Conservation (phyloP, 23 red algal species). For the Gracilaria domingensis region DNA sequence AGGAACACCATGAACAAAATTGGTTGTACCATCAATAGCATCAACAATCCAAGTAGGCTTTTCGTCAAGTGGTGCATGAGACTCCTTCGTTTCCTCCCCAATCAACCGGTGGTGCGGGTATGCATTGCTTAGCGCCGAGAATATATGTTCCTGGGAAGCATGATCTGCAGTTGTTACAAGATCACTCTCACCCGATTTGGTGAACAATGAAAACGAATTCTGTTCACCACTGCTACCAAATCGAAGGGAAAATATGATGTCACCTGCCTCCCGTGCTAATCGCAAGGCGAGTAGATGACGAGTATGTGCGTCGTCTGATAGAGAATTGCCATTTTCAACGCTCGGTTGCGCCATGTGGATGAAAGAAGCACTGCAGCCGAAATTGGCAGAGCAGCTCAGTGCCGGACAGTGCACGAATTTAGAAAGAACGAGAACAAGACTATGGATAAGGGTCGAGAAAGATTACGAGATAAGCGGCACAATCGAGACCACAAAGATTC, state of each 20-base stretch:
- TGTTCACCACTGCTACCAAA: not conserved
- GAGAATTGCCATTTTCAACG: not conserved
- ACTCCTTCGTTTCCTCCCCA: conserved; percentile 65
- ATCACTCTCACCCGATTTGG: conserved; percentile 44
- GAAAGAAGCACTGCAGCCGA: not conserved
- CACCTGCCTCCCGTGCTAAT: conserved; percentile 37
- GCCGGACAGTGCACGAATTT: too few species aligned
- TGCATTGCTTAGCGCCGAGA: conserved; percentile 25
- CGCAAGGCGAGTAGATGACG: conserved; percentile 40
- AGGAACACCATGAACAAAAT: conserved; percentile 88
- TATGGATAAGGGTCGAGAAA: not conserved
- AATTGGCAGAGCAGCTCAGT: too few species aligned
- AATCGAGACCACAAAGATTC: not conserved
- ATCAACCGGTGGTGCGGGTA: conserved; percentile 50
- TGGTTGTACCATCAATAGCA: conserved; percentile 97
- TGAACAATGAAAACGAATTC: conserved; percentile 10
- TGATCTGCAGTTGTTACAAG: conserved; percentile 74
- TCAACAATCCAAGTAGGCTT: conserved; percentile 89
- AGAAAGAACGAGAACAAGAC: too few species aligned
- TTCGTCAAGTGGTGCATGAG: conserved; percentile 9
- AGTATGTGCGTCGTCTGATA: conserved; percentile 11
- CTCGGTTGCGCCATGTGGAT: not conserved
- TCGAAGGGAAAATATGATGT: conserved; percentile 39
- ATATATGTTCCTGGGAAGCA: conserved; percentile 66
- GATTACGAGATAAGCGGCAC: not conserved